Percentiles rank a stretch among this genome's conserved stretches.
These are phyloP conservation scores for Colletotrichum noveboracense DNA, from an alignment of 2,329 filamentous ascomycete species.

Conservation along the genomic window DNA sequence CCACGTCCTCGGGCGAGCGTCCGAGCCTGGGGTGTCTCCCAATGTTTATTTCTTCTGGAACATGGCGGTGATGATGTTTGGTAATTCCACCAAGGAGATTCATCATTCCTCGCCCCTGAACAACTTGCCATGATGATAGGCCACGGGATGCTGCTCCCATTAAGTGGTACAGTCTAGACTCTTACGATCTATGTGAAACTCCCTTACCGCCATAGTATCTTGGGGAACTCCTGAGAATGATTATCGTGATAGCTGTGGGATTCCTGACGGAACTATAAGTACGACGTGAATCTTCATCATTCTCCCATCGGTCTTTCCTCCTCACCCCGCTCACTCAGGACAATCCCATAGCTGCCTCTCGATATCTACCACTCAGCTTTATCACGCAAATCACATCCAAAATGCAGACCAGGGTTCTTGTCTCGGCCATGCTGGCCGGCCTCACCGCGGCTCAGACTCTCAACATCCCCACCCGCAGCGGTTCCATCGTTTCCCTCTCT, in stretches of 20 bases:
- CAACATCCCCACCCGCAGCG: constrained; percentile 27
- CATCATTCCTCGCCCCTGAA: neutral
- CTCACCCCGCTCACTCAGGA: neutral
- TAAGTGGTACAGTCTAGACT: neutral
- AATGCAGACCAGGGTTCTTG: constrained; percentile 15
- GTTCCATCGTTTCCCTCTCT: constrained; percentile 25
- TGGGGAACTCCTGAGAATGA: neutral
- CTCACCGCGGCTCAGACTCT: constrained; percentile 25
- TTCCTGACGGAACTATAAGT: neutral
- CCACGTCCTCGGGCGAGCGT: neutral
- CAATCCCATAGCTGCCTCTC: neutral
- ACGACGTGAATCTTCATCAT: neutral
- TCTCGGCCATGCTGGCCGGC: constrained; percentile 12
- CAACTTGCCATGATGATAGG: neutral
- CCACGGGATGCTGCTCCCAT: neutral
- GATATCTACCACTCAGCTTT: neutral
- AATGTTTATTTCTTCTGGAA: neutral
- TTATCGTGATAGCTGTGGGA: neutral
- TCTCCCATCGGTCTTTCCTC: neutral
- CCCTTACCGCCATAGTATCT: neutral
- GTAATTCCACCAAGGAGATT: constrained; percentile 22
- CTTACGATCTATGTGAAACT: constrained; percentile 13
- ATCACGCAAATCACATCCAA: neutral
- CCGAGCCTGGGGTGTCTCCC: neutral
- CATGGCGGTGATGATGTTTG: neutral